A percentile compares a stretch with the other conserved stretches of the same genome.
These are phyloP conservation scores for Tremella fuciformis DNA, from an alignment of 768 basidiomycete species.

Conservation along the genomic window DNA sequence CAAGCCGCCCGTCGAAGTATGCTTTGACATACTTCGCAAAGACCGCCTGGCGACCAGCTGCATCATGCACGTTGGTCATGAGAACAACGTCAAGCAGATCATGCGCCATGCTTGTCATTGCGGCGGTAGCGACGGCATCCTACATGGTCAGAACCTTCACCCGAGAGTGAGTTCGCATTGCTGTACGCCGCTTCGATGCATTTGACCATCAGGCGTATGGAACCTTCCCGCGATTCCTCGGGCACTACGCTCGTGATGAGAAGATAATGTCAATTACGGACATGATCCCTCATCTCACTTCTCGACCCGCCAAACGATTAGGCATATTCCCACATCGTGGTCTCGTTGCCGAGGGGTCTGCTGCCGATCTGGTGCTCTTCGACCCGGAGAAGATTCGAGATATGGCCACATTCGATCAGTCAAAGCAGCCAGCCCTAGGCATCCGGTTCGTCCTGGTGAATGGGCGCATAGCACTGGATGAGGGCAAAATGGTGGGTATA, in stretches of 20 bases:
- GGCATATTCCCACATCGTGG: constrained; percentile 44
- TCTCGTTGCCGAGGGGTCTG: constrained; percentile 33
- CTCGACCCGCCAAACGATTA: constrained; percentile 44
- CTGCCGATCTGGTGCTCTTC: constrained; percentile 48
- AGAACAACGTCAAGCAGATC: constrained; percentile 47
- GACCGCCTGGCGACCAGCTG: constrained; percentile 44
- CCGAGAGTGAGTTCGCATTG: constrained; percentile 28
- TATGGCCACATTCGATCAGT: constrained; percentile 38
- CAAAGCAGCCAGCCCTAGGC: constrained; percentile 32
- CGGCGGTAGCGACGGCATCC: constrained; percentile 46
- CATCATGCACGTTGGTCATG: constrained; percentile 48
- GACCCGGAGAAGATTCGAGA: constrained; percentile 39
- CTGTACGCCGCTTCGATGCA: constrained; percentile 1
- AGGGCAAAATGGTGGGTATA: constrained; percentile 30
- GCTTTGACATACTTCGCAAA: constrained; percentile 41
- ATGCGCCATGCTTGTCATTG: constrained; percentile 45
- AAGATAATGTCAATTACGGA: constrained; percentile 25
- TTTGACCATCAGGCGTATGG: constrained; percentile 32
- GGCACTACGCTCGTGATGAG: constrained; percentile 45
- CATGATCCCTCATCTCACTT: constrained; percentile 48
- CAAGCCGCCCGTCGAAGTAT: constrained; percentile 29
- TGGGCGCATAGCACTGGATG: constrained; percentile 41
- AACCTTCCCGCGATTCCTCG: constrained; percentile 41
- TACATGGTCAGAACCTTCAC: constrained; percentile 38
- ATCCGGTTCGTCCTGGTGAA: constrained; percentile 48